phyloP scores from a whole-genome alignment of 2,329 filamentous ascomycete species.

The Trichophyton verrucosum region DNA sequence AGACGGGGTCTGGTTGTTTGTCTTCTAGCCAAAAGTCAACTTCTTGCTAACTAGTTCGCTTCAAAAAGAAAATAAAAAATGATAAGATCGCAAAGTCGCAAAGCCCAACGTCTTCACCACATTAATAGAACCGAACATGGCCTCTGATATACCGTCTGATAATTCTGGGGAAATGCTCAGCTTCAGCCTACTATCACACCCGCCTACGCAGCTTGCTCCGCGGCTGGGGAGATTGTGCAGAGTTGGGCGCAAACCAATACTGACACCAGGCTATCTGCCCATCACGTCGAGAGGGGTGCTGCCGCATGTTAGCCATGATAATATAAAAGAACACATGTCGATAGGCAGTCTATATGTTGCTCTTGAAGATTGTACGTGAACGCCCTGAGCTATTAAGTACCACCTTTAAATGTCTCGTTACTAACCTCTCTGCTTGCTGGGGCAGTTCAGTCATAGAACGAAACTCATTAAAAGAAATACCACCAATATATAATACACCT shows the following conservation, averaged over 20 bases:
- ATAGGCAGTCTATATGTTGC: conserved; percentile 65
- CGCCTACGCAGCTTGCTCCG: conserved; percentile 34
- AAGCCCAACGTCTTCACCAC: background rate
- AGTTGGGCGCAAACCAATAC: conserved; percentile 50
- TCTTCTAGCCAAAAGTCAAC: background rate
- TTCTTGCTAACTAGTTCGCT: background rate
- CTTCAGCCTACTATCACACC: conserved; percentile 26
- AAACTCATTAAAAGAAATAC: conserved; percentile 33
- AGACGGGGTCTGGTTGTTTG: background rate
- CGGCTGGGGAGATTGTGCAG: conserved; percentile 58
- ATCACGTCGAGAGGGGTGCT: conserved; percentile 71
- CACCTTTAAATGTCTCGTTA: background rate
- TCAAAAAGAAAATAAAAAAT: background rate
- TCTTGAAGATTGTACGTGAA: conserved; percentile 75
- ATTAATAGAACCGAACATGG: background rate
- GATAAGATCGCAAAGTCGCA: background rate
- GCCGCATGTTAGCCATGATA: conserved; percentile 83
- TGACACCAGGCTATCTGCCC: conserved; percentile 73
- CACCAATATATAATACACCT: conserved; percentile 42
- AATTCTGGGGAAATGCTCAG: conserved; percentile 25
- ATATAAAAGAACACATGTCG: conserved; percentile 51
- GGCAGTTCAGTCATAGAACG: conserved; percentile 51
- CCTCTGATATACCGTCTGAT: conserved; percentile 21
- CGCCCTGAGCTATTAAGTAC: background rate
- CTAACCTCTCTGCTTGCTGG: conserved; percentile 24